Evolutionary conservation across 1,139 yeast species (phyloP), one percentile per base, ranked within the genome.

Genomic region (Suhomyces anneliseae): DNA sequence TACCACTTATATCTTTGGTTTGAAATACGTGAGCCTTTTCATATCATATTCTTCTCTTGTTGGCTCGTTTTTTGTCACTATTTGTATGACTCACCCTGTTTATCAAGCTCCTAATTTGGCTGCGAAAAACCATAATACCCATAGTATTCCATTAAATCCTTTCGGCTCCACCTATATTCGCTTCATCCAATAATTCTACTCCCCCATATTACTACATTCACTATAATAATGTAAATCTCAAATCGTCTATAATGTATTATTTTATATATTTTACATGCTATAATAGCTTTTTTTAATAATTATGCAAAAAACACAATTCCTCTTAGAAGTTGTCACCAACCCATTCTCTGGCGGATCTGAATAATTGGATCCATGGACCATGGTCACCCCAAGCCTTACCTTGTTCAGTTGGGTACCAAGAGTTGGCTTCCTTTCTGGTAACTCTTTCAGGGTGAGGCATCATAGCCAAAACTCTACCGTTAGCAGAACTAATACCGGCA

Each of bases 391-490:
- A 82, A 44, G 74, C 74, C 38, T 66, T 70, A 42, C 83, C 83
- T 29, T 29, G 32, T 46, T 79, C 83, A 36, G 69, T 67, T 43
- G 98, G 97, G 64, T 89, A 89, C 84, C 90, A 93, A 8, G 97
- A 90, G 72, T 92, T 92, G 51, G 95, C 76, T 68, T 89, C 96
- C 63, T 83, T 74, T 71, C 97, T 81, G 49, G 86, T 79, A 42
- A 90, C 95, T 74, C 99, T 89, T 71, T 95, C 99, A 27, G 99
- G 99, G 66, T 95, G 99, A 41, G 99, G 99, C 99, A 95, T 95
- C 90, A 95, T 83, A 3, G 98, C 98, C 61, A 95, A 76, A 5
- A 95, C 97, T 68, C 99, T 84, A 56, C 99, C 99, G 62, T 89
- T 89, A 48, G 87, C 88, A 44, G 93, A 83, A 54, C 87, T 78